A percentile compares a stretch with the other conserved stretches of the same genome.
These are phyloP conservation scores for Xanthoconium stramineum DNA, from an alignment of 768 basidiomycete genomes.

Conservation along the genomic window DNA sequence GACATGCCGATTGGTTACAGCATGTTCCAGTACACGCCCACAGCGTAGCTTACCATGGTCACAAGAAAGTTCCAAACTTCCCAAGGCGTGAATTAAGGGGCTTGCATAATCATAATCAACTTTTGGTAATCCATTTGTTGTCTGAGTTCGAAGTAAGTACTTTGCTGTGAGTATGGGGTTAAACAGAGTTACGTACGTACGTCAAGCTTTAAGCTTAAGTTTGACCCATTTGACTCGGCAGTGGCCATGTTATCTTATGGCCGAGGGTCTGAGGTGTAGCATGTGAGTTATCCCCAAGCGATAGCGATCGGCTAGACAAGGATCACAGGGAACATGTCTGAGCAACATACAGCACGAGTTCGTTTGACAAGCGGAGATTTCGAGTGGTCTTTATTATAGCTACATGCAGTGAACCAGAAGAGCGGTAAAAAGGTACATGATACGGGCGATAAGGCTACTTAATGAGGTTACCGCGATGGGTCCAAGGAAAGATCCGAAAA, in stretches of 20 bases:
- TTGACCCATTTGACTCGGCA: conserved; percentile 7
- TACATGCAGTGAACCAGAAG: conserved; percentile 20
- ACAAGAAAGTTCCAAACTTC: neutral
- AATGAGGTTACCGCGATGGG: neutral
- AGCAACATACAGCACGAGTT: neutral
- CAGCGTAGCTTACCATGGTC: neutral
- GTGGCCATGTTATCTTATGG: conserved; percentile 3
- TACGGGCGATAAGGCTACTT: conserved; percentile 2
- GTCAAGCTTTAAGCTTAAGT: conserved; percentile 25
- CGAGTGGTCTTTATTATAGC: conserved; percentile 6
- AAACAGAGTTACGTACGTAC: conserved; percentile 21
- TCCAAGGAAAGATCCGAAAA: conserved; percentile 1
- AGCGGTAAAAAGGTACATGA: conserved; percentile 4
- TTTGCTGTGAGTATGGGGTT: neutral
- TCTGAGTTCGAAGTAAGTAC: conserved; percentile 22
- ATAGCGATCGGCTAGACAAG: conserved; percentile 4
- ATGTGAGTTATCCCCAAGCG: conserved; percentile 1
- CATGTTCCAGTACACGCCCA: neutral
- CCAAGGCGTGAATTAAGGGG: conserved; percentile 4
- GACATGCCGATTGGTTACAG: conserved; percentile 2
- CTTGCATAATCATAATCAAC: conserved; percentile 7
- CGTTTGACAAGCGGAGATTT: conserved; percentile 8
- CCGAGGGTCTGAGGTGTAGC: neutral
- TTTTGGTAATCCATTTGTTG: conserved; percentile 5
- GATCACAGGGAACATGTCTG: neutral